Conservation (phyloP, 345 rosid genomes). For the Dimocarpus longan region DNA sequence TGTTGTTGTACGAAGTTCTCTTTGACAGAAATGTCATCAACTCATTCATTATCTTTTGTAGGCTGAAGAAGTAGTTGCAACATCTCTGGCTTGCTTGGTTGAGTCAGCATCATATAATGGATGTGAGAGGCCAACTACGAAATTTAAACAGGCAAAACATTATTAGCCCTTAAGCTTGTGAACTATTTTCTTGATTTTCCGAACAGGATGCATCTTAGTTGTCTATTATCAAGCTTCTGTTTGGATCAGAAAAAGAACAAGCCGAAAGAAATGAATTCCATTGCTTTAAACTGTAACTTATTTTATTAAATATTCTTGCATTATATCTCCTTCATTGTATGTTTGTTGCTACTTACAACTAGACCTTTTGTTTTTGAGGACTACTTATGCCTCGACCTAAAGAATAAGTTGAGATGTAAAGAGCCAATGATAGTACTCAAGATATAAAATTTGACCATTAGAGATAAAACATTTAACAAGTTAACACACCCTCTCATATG, state of each 20-base stretch:
- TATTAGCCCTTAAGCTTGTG: slow-evolving; percentile 12
- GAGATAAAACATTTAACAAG: background rate
- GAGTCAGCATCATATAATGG: slow-evolving; percentile 40
- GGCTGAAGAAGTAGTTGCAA: slow-evolving; percentile 84
- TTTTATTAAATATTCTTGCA: background rate
- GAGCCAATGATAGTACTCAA: background rate
- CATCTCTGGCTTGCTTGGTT: slow-evolving; percentile 73
- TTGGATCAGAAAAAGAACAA: background rate
- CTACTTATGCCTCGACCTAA: background rate
- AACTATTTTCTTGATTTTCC: slow-evolving; percentile 3
- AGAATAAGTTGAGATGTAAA: background rate
- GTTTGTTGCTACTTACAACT: background rate
- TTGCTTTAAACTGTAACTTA: background rate
- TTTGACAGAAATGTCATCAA: background rate
- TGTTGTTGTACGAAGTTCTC: slow-evolving; percentile 11
- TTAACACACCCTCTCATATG: background rate
- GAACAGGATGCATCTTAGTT: slow-evolving; percentile 10
- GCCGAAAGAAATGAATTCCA: background rate
- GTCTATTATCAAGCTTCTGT: background rate
- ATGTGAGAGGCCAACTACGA: slow-evolving; percentile 37
- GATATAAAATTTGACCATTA: background rate
- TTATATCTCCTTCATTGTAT: background rate
- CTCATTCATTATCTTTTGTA: slow-evolving; percentile 31
- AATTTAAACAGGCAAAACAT: slow-evolving; percentile 74
- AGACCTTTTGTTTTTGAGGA: background rate